Evolutionary conservation across 2,329 filamentous ascomycete species (phyloP), one percentile per base, ranked within the genome.

Genomic region (Clonostachys rhizophaga): DNA sequence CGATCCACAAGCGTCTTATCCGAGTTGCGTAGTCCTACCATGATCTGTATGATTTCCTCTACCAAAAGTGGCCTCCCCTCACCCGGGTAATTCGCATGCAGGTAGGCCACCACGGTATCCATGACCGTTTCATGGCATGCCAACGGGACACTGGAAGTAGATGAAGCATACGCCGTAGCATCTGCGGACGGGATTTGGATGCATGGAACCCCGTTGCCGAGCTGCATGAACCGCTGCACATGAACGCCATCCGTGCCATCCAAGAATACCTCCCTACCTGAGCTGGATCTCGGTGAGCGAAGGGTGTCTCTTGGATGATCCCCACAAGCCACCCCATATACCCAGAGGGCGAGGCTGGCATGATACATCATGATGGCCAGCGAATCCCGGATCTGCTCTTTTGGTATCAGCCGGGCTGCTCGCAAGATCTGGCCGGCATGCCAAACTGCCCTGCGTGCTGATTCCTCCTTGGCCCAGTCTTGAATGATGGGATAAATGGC

Each of bases 381-480:
- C 8, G 55, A 54, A 1, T 55, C 57, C 9, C 53, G 49, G 13
- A 62, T 54, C 0, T 52, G 49, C 0, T 50, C 57, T 8, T 48
- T 50, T 0, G 53, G 51, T 1, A 57, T 47, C 16, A 46, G 40
- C 11, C 51, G 52, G 3, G 54, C 53, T 30, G 51, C 49, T 5
- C 55, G 52, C 6, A 62, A 48, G 5, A 62, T 58, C 20, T 62
- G 56, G n/a, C 55, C 58, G 0, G 59, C 60, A 18, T 63, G 58
- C 39, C 52, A 62, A 3, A 62, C 47, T 4, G 60, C 57, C 5
- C 60, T 49, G 3, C 69, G 59, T 1, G 66, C 63, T 12, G 64
- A 57, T 16, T 62, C 55, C 13, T 59, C 62, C 8, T 59, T 57
- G 4, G 62, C 64, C 66, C 68, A 71, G 33, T 65, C 59, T 1